Evolutionary conservation across 257 asterid species (phyloP).

Genomic region (Solanum chaucha): DNA sequence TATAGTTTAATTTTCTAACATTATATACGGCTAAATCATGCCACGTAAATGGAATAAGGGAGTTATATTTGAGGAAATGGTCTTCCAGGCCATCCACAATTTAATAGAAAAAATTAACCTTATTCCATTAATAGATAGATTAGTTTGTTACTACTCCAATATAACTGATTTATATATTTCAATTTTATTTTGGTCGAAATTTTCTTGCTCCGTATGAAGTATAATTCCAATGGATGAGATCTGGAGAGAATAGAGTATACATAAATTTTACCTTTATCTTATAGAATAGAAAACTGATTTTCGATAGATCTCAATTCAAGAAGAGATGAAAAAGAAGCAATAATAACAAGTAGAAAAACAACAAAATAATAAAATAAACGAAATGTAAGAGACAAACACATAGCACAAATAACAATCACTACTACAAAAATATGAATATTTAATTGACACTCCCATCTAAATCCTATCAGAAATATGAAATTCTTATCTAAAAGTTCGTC

Average conservation of each 20-base stretch:
- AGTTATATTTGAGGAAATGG: neutral
- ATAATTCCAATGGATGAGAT: neutral
- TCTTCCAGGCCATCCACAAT: neutral
- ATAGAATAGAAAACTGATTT: too few species aligned
- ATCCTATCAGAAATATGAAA: neutral
- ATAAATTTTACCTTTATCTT: too few species aligned
- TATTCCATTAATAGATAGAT: too few species aligned
- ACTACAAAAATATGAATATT: too few species aligned
- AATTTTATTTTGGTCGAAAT: too few species aligned
- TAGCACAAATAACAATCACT: neutral
- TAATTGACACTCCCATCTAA: neutral
- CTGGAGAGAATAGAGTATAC: rapidly evolving
- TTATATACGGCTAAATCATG: too few species aligned
- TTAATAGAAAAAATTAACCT: neutral
- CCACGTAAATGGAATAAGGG: too few species aligned
- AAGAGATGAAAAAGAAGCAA: too few species aligned
- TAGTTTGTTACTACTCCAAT: neutral
- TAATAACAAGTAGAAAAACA: too few species aligned
- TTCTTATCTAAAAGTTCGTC: neutral
- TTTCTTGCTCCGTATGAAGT: neutral
- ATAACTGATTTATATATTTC: neutral
- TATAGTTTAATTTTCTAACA: too few species aligned
- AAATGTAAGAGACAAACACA: too few species aligned
- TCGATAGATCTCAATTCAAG: neutral
- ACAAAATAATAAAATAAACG: too few species aligned